These are phyloP conservation scores for Coelastrella sp. DNA, from an alignment of 139 green algal genomes.

Conservation along the genomic window DNA sequence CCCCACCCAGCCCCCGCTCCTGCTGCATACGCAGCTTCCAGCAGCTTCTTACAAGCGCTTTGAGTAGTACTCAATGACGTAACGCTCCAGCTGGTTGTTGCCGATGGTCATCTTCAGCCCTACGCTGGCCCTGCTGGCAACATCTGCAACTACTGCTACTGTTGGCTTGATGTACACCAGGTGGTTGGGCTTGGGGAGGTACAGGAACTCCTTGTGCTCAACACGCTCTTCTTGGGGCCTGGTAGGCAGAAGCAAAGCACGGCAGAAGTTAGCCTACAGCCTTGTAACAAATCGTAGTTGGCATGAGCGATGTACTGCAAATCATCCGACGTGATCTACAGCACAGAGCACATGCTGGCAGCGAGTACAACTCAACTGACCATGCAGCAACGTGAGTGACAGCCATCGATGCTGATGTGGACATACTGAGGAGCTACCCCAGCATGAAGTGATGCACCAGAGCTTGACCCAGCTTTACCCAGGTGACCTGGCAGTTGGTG, in stretches of 20 bases:
- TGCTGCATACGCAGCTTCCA: too few relatives aligned
- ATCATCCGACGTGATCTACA: not conserved
- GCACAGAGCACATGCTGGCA: conserved; percentile 52
- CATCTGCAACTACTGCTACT: conserved; percentile 69
- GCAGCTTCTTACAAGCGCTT: conserved; percentile 40
- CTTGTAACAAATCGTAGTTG: too few relatives aligned
- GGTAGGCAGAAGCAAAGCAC: not conserved
- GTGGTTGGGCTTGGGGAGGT: conserved; percentile 70
- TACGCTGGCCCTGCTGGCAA: conserved; percentile 59
- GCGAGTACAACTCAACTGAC: conserved; percentile 50
- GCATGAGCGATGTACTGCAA: too few relatives aligned
- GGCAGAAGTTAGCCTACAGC: not conserved
- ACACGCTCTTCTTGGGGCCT: conserved; percentile 51
- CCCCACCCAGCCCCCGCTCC: not conserved
- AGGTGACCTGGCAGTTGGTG: too few relatives aligned
- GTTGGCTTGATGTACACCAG: conserved; percentile 78
- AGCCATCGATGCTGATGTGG: too few relatives aligned
- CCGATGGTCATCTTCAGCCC: conserved; percentile 73
- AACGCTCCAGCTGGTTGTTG: conserved; percentile 69
- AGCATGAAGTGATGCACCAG: too few relatives aligned
- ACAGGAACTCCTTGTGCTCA: conserved; percentile 72
- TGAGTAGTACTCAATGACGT: conserved; percentile 72
- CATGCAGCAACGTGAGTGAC: too few relatives aligned
- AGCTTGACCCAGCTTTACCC: too few relatives aligned
- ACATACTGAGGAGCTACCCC: too few relatives aligned